A percentile compares a stretch with the other conserved stretches of the same genome.
These are phyloP conservation scores for Trichoderma breve DNA, from an alignment of 2,329 filamentous ascomycete species.

Conservation along the genomic window DNA sequence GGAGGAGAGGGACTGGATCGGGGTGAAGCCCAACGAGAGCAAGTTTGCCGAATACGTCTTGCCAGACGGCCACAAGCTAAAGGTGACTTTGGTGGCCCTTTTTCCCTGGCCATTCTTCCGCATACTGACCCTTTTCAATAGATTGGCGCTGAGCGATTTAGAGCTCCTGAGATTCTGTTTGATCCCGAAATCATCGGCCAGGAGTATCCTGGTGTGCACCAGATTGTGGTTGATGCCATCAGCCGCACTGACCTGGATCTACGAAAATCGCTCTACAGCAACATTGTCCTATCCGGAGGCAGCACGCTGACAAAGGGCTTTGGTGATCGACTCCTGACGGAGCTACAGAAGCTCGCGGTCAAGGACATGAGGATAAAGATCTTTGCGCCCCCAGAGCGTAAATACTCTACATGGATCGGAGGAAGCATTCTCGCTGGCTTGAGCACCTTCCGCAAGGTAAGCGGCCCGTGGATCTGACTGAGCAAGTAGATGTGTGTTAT, in stretches of 20 bases:
- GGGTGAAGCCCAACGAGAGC: conserved; percentile 70
- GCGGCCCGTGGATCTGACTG: conserved; percentile 25
- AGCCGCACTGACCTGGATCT: conserved; percentile 93
- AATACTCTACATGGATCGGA: conserved; percentile 99
- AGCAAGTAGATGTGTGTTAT: not conserved
- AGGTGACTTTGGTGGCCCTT: conserved; percentile 50
- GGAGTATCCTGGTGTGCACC: conserved; percentile 94
- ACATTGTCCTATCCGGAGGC: conserved; percentile 94
- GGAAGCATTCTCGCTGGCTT: conserved; percentile 94
- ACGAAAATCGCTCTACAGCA: conserved; percentile 88
- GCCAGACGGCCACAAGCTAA: conserved; percentile 90
- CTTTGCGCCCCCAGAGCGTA: conserved; percentile 93
- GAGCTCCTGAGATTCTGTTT: conserved; percentile 95
- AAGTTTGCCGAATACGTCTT: conserved; percentile 85
- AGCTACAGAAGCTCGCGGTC: conserved; percentile 89
- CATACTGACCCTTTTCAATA: conserved; percentile 34
- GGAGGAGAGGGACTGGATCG: conserved; percentile 95
- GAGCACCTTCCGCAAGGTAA: conserved; percentile 96
- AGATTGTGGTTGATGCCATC: conserved; percentile 96
- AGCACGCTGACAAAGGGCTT: conserved; percentile 97
- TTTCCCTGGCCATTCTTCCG: not conserved
- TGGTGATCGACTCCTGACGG: conserved; percentile 84
- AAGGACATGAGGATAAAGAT: conserved; percentile 99
- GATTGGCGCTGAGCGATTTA: conserved; percentile 91
- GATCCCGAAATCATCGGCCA: conserved; percentile 95